Conservation (phyloP, 23 red algal genomes). For the Agarophyton chilense region DNA sequence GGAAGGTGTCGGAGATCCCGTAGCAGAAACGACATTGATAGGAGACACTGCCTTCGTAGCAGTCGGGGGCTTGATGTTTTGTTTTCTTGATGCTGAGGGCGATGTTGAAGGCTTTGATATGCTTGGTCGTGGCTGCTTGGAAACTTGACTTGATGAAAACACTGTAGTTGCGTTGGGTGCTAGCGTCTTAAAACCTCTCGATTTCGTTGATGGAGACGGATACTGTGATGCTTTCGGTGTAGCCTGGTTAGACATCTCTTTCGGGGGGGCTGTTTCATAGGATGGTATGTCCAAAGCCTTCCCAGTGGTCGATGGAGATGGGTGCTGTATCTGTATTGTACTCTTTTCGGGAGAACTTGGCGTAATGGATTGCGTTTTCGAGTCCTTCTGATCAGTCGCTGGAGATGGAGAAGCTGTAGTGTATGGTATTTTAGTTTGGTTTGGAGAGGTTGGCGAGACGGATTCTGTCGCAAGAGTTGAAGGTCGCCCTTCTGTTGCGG, state of each 20-base stretch:
- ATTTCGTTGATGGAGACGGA: neutral
- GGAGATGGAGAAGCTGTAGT: neutral
- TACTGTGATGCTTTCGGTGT: no score
- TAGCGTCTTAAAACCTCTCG: neutral
- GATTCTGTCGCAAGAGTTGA: neutral
- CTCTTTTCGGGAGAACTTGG: no score
- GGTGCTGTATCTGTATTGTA: no score
- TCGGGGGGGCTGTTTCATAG: no score
- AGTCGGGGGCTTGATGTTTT: neutral
- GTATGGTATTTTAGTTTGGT: neutral
- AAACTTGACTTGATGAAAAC: neutral
- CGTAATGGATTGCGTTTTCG: no score
- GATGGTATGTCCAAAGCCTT: no score
- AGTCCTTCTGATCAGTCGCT: no score
- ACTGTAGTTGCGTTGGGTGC: neutral
- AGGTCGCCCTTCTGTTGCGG: neutral
- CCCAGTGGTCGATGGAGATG: no score
- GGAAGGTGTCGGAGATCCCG: neutral
- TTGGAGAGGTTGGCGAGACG: neutral
- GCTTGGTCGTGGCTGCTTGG: neutral
- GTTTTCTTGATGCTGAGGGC: neutral
- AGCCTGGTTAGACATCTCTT: no score
- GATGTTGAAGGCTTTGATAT: neutral
- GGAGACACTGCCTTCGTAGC: neutral
- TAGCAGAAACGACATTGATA: neutral